phyloP scores from a whole-genome alignment of 140 eudicot genomes.

The Flaveria floridana region DNA sequence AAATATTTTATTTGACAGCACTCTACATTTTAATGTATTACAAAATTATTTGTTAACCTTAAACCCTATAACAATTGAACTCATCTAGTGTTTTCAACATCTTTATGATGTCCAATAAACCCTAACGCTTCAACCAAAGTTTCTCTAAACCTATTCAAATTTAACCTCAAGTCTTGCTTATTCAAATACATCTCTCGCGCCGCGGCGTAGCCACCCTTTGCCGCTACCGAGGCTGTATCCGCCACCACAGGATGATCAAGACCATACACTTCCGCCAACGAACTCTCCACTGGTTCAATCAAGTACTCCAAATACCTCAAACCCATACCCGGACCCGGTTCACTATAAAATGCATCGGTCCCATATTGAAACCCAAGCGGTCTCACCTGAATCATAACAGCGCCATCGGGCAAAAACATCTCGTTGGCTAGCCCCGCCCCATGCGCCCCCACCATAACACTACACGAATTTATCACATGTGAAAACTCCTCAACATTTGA shows the following conservation, averaged over 20 bases:
- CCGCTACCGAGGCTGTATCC: conserved; percentile 43
- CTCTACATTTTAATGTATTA: not conserved
- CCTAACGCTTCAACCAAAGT: conserved; percentile 47
- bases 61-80: not conserved
- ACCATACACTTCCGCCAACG: conserved; percentile 50
- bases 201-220: conserved; percentile 50
- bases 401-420: conserved; percentile 56
- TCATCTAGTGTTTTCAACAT: conserved; percentile 17
- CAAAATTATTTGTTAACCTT: not conserved
- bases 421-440: conserved; percentile 72
- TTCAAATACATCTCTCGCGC: conserved; percentile 51
- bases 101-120: conserved; percentile 28
- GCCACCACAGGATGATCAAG: conserved; percentile 47
- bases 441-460: conserved; percentile 64
- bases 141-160: conserved; percentile 46
- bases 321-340: conserved; percentile 60
- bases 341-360: conserved; percentile 43
- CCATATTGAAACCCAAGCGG: conserved; percentile 59
- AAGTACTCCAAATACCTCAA: conserved; percentile 52
- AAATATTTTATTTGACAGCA: not conserved
- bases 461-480: conserved; percentile 47
- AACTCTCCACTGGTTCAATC: conserved; percentile 62
- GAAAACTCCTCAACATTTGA: conserved; percentile 48
- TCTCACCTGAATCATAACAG: conserved; percentile 59
- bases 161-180: conserved; percentile 46